Evolutionary conservation across 441 rosid species (phyloP), one percentile per base, ranked within the genome.

Genomic region (Hura crepitans): DNA sequence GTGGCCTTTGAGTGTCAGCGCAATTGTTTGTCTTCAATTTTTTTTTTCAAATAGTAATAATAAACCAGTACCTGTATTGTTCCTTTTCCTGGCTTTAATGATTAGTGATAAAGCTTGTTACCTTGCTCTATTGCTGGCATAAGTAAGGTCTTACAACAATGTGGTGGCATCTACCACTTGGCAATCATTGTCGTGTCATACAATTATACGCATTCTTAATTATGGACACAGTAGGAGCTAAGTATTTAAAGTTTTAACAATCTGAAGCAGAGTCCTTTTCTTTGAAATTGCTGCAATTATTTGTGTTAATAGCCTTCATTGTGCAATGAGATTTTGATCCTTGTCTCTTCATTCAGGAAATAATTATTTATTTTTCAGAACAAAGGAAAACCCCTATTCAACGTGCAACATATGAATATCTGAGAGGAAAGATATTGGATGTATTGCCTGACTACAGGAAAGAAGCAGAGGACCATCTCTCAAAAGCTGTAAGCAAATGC

Each of bases 401-500:
- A 61, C 89, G 95, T 20, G 86, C 89, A 6, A 76, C 56, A 0
- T 87, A 82, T 54, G 87, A 85, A 65, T 87, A 84, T 74, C 80
- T 89, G 9, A 84, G 75, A 71, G 95, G 95, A 64, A 89, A 87
- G 81, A 73, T 84, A 66, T 59, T 89, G 77, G 92, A 89, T 82
- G 92, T 81, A n/a, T 75, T 83, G 25, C 90, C 90, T 56, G 90
- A 89, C 25, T 89, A 89, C 70, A 81, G 72, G 72, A 89, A 89
- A 75, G 95, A 87, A 77, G 95, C 95, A 18, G 95, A 89, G 78
- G 92, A 87, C 74, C 95, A 85, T 81, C 92, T 89, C 62, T 85
- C 90, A 14, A 89, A 89, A 84, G 89, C 95, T 73, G 95, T 89
- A 74, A 82, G 90, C 23, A 31, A 70, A 71, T 51, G 54, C 5